Conservation (phyloP, 1,284 basidiomycete species). For the Ceratobasidium sp. region DNA sequence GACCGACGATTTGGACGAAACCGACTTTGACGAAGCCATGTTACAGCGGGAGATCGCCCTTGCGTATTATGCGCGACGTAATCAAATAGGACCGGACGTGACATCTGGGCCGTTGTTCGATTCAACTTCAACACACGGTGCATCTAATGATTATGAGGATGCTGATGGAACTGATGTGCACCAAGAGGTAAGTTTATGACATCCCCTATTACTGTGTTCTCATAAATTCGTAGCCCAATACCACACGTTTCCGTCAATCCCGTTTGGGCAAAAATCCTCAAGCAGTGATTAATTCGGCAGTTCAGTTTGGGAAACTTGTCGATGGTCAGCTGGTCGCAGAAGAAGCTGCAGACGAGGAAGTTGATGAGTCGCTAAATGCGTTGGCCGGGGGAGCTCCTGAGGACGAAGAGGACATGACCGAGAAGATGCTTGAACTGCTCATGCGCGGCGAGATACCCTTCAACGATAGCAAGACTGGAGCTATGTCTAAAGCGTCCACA, state of each 20-base stretch:
- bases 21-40: constrained; percentile 66
- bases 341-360: constrained; percentile 59
- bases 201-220: constrained; percentile 49
- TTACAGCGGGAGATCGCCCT: constrained; percentile 79
- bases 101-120: constrained; percentile 27
- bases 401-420: constrained; percentile 16
- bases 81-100: constrained; percentile 64
- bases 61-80: constrained; percentile 71
- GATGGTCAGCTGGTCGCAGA: constrained; percentile 65
- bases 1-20: constrained; percentile 39
- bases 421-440: constrained; percentile 49
- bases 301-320: constrained; percentile 71
- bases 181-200: constrained; percentile 58
- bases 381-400: constrained; percentile 51
- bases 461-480: constrained; percentile 47
- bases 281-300: constrained; percentile 55
- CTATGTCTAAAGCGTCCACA: constrained; percentile 48
- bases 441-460: constrained; percentile 16
- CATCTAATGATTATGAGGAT: constrained; percentile 43
- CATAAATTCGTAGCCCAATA: constrained; percentile 57
- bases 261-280: constrained; percentile 58
- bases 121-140: constrained; percentile 45
- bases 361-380: constrained; percentile 66
- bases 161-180: constrained; percentile 57
- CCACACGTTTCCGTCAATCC: constrained; percentile 70